Evolutionary conservation across 257 asterid species (phyloP), one percentile per base, ranked within the genome.

Genomic region (Solanum rostratum): DNA sequence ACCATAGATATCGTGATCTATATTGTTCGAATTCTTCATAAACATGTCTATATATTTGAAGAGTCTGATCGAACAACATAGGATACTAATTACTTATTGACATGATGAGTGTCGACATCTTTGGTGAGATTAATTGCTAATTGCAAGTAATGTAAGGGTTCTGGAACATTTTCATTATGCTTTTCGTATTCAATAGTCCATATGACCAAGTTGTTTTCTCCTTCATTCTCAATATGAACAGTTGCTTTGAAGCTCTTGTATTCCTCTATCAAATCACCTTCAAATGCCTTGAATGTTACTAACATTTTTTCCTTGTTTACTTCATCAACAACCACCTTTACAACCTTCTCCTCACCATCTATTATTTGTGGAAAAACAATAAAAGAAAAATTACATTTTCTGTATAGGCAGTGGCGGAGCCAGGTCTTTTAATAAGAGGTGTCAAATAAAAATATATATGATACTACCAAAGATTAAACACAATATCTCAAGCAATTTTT

Each of bases 181-280:
- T 78, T 86, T 74, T 66, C 88, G 13, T 78, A 65, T 19, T 86
- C 86, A 7, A 83, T 6, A 29, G 88, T 86, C 88, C 86, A 86
- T 14, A 85, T 20, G 8, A 78, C 88, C 60, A 83, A 16, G 53
- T 18, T 78, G 43, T 18, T 83, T 11, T 71, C 76, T 7, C 84
- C 84, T 6, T 11, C 1, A 6, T 62, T 43, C 3, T 86, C 88
- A 27, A 86, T 84, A 45, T 86, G 86, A 12, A 86, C 50, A 24
- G 78, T 86, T 7, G 19, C 2, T 7, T 16, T 10, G 69, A 86
- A 83, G 16, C 43, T 14, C 65, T 86, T 86, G 86, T 86, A 86
- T 2, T 46, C 6, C 74, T 86, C 86, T 60, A 63, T n/a, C 12
- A 86, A 1, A 79, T 86, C 65, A 46, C 86, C 88, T 86, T 83